Conservation (phyloP, 495 filamentous ascomycete genomes). For the Podospora pseudoanserina region DNA sequence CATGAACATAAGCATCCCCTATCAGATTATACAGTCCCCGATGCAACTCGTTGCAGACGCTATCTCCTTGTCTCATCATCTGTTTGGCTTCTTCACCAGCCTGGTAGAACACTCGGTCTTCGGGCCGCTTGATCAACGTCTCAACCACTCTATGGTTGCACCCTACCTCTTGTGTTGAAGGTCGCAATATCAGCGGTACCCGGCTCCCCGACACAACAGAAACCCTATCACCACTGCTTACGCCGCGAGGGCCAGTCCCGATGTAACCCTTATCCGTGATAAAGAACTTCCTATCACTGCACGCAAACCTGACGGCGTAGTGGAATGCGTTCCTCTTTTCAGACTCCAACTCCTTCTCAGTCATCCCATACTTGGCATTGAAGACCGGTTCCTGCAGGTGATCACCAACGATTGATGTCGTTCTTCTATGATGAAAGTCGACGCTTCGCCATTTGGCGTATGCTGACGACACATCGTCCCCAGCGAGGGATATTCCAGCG, state of each 20-base stretch:
- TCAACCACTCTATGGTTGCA: background rate
- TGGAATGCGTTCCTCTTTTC: constrained; percentile 23
- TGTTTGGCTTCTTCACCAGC: background rate
- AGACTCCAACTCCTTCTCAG: background rate
- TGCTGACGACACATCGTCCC: background rate
- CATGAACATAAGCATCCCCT: constrained; percentile 32
- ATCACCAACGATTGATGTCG: constrained; percentile 23
- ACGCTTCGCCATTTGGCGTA: constrained; percentile 20
- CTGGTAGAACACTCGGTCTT: constrained; percentile 1
- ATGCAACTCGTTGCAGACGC: constrained; percentile 4
- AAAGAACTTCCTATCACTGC: constrained; percentile 23
- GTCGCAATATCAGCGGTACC: constrained; percentile 24
- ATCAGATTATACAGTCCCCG: constrained; percentile 18
- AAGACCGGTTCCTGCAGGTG: constrained; percentile 16
- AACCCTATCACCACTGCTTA: constrained; percentile 13
- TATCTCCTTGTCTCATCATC: background rate
- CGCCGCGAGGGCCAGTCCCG: constrained; percentile 20
- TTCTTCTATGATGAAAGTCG: constrained; percentile 13
- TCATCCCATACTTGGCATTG: background rate
- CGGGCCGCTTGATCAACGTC: constrained; percentile 3
- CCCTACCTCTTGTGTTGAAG: background rate
- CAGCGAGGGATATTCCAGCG: constrained; percentile 14
- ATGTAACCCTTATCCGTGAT: constrained; percentile 27
- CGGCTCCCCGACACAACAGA: constrained; percentile 20
- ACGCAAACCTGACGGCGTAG: constrained; percentile 22